Percentiles rank a stretch among this genome's conserved stretches.
phyloP scores from a whole-genome alignment of 2,329 filamentous ascomycete genomes.

The Aspergillus bombycis region DNA sequence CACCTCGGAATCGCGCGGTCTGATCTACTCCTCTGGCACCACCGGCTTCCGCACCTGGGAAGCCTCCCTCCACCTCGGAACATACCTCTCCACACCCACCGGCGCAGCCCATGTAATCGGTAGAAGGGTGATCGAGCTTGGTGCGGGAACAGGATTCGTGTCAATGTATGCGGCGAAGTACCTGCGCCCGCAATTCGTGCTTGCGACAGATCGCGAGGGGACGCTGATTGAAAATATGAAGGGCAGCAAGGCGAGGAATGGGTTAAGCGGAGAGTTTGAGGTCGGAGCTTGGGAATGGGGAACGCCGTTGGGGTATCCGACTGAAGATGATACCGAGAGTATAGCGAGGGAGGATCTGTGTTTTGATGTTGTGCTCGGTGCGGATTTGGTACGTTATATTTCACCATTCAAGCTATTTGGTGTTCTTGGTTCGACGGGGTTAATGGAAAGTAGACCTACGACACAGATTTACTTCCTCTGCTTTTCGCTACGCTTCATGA shows the following conservation, averaged over 20 bases:
- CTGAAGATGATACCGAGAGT: conserved; percentile 10
- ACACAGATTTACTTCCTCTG: conserved; percentile 59
- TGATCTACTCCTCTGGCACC: conserved; percentile 60
- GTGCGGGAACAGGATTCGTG: conserved; percentile 68
- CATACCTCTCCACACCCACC: conserved; percentile 55
- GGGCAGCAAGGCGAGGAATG: conserved; percentile 41
- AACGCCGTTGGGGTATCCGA: conserved; percentile 27
- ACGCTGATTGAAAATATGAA: conserved; percentile 44
- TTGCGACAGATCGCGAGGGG: conserved; percentile 65
- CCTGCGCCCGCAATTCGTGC: conserved; percentile 56
- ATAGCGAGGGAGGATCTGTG: conserved; percentile 4
- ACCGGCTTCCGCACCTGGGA: conserved; percentile 73
- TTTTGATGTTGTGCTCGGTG: conserved; percentile 47
- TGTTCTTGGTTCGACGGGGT: neutral
- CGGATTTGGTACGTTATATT: conserved; percentile 41
- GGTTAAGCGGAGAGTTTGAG: conserved; percentile 27
- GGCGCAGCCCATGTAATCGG: conserved; percentile 53
- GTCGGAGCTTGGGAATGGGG: conserved; percentile 50
- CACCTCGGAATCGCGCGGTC: conserved; percentile 59
- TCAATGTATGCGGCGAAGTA: conserved; percentile 65
- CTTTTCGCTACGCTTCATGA: conserved; percentile 59
- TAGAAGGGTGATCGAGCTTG: conserved; percentile 65
- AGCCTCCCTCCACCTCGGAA: conserved; percentile 65
- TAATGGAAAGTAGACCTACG: conserved; percentile 57
- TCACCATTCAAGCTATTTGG: neutral